phyloP scores from a whole-genome alignment of 306 rosid species.

The Betula pendula region DNA sequence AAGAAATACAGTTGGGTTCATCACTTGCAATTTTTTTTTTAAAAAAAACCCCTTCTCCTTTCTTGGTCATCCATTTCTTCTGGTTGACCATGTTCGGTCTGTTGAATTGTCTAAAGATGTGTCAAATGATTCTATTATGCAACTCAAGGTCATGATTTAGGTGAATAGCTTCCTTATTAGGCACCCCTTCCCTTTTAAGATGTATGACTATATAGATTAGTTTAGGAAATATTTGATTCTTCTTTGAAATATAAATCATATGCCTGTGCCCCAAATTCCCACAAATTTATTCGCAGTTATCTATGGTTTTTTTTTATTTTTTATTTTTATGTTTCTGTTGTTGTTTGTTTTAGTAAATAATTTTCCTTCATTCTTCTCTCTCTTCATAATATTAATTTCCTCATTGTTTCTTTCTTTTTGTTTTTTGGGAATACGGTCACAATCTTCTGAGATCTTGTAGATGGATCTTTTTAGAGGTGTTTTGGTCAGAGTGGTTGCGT shows the following conservation, averaged over 20 bases:
- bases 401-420: slow-evolving; percentile 28
- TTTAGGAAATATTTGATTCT: not conserved
- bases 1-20: not conserved
- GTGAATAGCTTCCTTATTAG: not conserved
- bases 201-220: not conserved
- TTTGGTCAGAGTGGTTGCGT: slow-evolving; percentile 50
- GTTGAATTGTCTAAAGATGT: too few species aligned
- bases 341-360: not conserved
- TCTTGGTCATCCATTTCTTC: too few species aligned
- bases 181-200: not conserved
- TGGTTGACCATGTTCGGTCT: too few species aligned
- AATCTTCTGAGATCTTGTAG: slow-evolving; percentile 48
- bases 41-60: too few species aligned
- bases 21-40: not conserved
- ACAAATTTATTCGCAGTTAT: not conserved
- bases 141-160: too few species aligned
- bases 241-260: not conserved
- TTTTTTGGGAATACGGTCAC: slow-evolving; percentile 45
- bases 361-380: not conserved
- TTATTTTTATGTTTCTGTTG: not conserved
- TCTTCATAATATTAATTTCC: slow-evolving; percentile 30
- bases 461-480: slow-evolving; percentile 37
- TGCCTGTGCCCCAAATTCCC: not conserved
- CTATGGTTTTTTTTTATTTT: too few species aligned
- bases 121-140: too few species aligned